phyloP scores from a whole-genome alignment of 495 filamentous ascomycete genomes.

The Glutinoglossum americanum region DNA sequence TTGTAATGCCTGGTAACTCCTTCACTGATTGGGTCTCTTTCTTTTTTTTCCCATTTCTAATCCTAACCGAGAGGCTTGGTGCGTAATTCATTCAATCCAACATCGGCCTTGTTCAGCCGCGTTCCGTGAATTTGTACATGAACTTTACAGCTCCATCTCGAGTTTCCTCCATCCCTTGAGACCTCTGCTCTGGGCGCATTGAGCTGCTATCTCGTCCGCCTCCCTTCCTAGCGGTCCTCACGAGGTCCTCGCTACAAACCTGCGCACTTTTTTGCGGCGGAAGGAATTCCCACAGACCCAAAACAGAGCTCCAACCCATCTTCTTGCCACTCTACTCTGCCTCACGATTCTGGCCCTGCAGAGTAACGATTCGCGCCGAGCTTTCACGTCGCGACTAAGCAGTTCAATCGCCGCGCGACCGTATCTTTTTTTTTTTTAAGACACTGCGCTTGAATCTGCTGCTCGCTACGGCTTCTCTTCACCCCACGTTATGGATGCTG shows the following conservation, averaged over 20 bases:
- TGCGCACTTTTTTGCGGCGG: not conserved
- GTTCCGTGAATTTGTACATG: not conserved
- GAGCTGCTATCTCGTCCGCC: not conserved
- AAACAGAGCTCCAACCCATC: not conserved
- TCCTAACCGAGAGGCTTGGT: not conserved
- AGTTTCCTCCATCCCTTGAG: not conserved
- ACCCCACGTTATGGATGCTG: conserved; percentile 13
- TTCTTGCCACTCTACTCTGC: not conserved
- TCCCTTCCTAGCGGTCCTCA: not conserved
- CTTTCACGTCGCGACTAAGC: not conserved
- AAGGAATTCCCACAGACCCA: not conserved
- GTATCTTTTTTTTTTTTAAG: not conserved
- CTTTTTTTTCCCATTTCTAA: not conserved
- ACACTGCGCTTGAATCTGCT: conserved; percentile 1
- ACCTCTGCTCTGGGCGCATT: not conserved
- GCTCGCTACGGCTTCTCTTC: conserved; percentile 1
- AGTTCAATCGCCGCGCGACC: not conserved
- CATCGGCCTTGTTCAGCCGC: not conserved
- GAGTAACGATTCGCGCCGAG: not conserved
- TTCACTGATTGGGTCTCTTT: not conserved
- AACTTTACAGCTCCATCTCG: not conserved
- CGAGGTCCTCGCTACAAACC: not conserved
- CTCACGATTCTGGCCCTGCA: not conserved
- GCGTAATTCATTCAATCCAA: not conserved
- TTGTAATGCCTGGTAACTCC: not conserved